Percentiles rank a stretch among this genome's conserved stretches.
Conservation (phyloP, 139 green algal genomes). For the Haematococcus lacustris region DNA sequence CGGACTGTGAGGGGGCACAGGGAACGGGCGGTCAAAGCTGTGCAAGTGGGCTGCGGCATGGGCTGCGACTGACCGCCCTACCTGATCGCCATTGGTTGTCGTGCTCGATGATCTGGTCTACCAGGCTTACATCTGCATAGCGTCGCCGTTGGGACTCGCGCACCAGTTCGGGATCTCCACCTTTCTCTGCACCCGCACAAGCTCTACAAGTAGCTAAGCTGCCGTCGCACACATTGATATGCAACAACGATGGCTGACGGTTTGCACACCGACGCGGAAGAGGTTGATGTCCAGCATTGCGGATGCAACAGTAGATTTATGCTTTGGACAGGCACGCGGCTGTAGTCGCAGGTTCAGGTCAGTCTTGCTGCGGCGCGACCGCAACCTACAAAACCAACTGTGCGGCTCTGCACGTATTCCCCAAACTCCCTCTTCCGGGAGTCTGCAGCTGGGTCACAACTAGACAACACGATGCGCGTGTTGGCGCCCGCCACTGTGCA, state of each 20-base stretch:
- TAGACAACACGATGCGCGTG: no score
- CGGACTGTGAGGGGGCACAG: constrained; percentile 43
- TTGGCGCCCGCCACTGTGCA: no score
- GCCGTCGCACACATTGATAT: background rate
- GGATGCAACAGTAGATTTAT: no score
- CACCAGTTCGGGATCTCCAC: constrained; percentile 88
- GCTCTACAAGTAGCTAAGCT: background rate
- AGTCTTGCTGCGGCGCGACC: no score
- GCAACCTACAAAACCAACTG: no score
- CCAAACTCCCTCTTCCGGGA: no score
- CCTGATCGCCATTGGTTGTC: constrained; percentile 82
- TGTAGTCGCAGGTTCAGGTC: no score
- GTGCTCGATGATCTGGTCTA: constrained; percentile 89
- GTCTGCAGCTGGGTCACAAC: no score
- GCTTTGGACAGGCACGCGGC: no score
- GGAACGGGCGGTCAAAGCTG: background rate
- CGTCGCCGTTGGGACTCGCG: constrained; percentile 84
- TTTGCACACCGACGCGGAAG: constrained; percentile 63
- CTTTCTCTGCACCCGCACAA: constrained; percentile 73
- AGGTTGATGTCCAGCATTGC: constrained; percentile 96
- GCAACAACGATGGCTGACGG: background rate
- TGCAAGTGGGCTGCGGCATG: constrained; percentile 2
- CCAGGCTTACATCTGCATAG: constrained; percentile 71
- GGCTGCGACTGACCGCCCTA: constrained; percentile 17
- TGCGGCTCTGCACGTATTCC: no score